phyloP scores from a whole-genome alignment of 306 rosid genomes.

The Vicia faba region DNA sequence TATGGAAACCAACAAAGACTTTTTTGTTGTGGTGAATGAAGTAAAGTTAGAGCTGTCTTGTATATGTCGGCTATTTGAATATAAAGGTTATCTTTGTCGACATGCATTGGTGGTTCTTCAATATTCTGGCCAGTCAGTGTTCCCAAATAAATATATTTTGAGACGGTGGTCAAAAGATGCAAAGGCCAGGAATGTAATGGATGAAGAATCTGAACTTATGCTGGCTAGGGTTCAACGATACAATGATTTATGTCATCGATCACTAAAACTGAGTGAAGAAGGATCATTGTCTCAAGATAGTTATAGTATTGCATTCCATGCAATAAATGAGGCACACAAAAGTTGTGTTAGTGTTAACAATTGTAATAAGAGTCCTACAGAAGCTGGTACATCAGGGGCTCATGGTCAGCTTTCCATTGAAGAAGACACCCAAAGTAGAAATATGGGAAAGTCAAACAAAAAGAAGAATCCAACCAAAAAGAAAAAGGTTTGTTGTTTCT shows the following conservation, averaged over 20 bases:
- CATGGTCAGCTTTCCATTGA: constrained; percentile 71
- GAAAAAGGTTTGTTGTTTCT: constrained; percentile 69
- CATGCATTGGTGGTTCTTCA: constrained; percentile 96
- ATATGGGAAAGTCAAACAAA: constrained; percentile 69
- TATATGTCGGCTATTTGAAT: constrained; percentile 81
- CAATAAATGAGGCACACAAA: constrained; percentile 72
- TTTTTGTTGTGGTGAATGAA: constrained; percentile 67
- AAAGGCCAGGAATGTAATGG: constrained; percentile 60
- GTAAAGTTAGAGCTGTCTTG: constrained; percentile 76
- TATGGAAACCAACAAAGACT: constrained; percentile 75
- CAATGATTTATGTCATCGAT: constrained; percentile 77
- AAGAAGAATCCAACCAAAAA: constrained; percentile 90
- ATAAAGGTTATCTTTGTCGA: constrained; percentile 94
- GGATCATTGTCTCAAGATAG: constrained; percentile 91
- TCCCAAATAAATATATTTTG: constrained; percentile 83
- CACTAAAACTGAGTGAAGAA: constrained; percentile 77
- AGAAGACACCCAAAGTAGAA: constrained; percentile 82
- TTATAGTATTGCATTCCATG: constrained; percentile 70
- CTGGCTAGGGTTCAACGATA: constrained; percentile 74
- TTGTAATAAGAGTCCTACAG: constrained; percentile 65
- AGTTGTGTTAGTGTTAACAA: constrained; percentile 63
- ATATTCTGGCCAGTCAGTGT: constrained; percentile 70
- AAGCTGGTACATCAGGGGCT: constrained; percentile 70
- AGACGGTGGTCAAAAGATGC: constrained; percentile 94
- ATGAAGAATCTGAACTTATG: constrained; percentile 64